Evolutionary conservation across 2,329 filamentous ascomycete species (phyloP), one percentile per base, ranked within the genome.

Genomic region (Calonectria hawksworthii): DNA sequence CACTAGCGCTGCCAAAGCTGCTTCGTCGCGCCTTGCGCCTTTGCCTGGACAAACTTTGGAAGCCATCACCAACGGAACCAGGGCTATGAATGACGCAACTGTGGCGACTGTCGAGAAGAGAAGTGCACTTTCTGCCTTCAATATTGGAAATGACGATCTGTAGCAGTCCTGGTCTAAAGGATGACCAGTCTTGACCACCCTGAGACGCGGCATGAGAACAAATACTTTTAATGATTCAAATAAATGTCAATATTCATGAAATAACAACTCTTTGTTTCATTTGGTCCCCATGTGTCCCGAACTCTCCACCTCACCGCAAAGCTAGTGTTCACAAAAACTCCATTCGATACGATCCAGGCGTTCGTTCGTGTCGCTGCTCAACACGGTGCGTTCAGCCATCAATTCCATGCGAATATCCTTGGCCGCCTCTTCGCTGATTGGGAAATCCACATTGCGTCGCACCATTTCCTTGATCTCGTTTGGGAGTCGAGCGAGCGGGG

Each of bases 331-430:
- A 11, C 61, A 65, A 30, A 65, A 65, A n/a, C 21, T 65, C 61
- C 61, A 65, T 6, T 44, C 16, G 10, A 13, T 16, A 4, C 13
- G 1, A n/a, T 23, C 18, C 23, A 50, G 21, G 28, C 30, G 23
- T 2, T 34, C 16, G 21, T 50, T 34, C 10, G 61, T 10, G 8
- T 23, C 21, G 21, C 7, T 23, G 4, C 13, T 34, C 26, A 50
- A 2, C 4, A 65, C 61, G 3, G 61, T 65, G 2, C 61, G 61
- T 74, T 83, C 82, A 26, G 76, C 66, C 80, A 83, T 83, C 28
- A 83, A 56, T 51, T 82, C 79, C 32, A 73, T 28, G 32, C 82
- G 70, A 8, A 80, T 50, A 13, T 65, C 52, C 64, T 81, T 81
- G 18, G 82, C 82, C 72, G 79, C 77, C 6, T 75, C 44, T 14